Evolutionary conservation across 176 grass and related monocot genomes (phyloP).

Genomic region (Ananas comosus): DNA sequence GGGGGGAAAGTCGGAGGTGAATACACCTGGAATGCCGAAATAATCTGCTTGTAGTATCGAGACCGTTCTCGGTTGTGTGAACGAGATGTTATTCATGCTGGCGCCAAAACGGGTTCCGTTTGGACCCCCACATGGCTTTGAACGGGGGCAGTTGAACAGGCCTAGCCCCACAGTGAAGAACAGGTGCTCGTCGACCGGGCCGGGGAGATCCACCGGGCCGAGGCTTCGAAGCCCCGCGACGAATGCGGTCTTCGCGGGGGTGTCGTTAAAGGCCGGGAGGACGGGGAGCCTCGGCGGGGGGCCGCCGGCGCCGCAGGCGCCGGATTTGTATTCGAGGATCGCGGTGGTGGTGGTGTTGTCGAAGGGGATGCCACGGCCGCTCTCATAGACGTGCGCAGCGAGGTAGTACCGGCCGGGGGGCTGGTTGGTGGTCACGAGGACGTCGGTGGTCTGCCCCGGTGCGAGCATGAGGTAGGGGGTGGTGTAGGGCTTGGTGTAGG

Average conservation of each 20-base stretch:
- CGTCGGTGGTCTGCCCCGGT: conserved; percentile 89
- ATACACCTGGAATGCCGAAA: conserved; percentile 53
- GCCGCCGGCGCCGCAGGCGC: conserved; percentile 4
- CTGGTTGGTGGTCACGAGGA: conserved; percentile 61
- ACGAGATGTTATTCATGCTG: conserved; percentile 94
- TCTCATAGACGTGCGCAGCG: conserved; percentile 53
- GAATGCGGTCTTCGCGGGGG: conserved; percentile 44
- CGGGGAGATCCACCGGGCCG: conserved; percentile 41
- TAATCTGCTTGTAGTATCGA: conserved; percentile 60
- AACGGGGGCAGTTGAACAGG: conserved; percentile 41
- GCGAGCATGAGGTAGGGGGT: conserved; percentile 55
- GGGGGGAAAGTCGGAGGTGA: conserved; percentile 65
- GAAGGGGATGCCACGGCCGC: conserved; percentile 42
- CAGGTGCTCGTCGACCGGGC: conserved; percentile 53
- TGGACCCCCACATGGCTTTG: conserved; percentile 50
- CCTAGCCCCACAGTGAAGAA: conserved; percentile 63
- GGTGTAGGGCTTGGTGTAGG: conserved; percentile 62
- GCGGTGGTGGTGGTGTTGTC: conserved; percentile 90
- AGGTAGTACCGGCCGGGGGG: conserved; percentile 75
- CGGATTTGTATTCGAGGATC: conserved; percentile 60
- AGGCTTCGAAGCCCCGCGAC: conserved; percentile 50
- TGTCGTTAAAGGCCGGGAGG: conserved; percentile 68
- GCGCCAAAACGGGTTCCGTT: conserved; percentile 59
- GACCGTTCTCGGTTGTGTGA: conserved; percentile 46
- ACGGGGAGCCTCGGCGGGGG: conserved; percentile 42